These are phyloP conservation scores for Danielia oregonensis DNA, from an alignment of 805 yeast species.

Conservation along the genomic window DNA sequence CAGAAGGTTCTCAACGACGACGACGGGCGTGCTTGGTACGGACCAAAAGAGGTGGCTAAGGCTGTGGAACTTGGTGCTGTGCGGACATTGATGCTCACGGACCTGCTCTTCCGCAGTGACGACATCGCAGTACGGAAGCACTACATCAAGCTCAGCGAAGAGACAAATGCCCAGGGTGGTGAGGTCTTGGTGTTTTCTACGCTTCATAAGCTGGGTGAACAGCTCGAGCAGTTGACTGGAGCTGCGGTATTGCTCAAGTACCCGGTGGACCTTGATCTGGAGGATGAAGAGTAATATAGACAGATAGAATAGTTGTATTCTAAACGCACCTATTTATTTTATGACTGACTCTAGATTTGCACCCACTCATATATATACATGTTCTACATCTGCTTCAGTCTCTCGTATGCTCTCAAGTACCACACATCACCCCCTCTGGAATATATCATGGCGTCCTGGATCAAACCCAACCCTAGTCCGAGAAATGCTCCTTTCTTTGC, in stretches of 20 bases:
- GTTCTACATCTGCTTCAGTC: background rate
- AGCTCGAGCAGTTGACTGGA: conserved; percentile 84
- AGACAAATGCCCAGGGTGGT: conserved; percentile 68
- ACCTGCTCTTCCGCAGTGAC: conserved; percentile 71
- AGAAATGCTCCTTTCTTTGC: conserved; percentile 51
- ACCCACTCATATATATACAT: too few species aligned
- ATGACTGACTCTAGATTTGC: too few species aligned
- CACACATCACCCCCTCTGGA: conserved; percentile 61
- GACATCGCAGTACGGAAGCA: conserved; percentile 65
- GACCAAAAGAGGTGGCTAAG: conserved; percentile 68
- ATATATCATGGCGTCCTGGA: conserved; percentile 61
- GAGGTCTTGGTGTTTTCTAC: conserved; percentile 77
- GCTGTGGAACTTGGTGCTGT: conserved; percentile 81
- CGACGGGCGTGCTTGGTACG: conserved; percentile 89
- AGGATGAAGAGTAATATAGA: conserved; percentile 36
- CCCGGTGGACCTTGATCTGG: conserved; percentile 76
- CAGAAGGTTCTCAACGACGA: conserved; percentile 73
- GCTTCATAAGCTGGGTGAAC: conserved; percentile 86
- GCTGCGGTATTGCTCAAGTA: conserved; percentile 82
- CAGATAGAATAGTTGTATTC: too few species aligned
- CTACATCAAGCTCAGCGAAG: conserved; percentile 64
- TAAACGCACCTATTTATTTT: too few species aligned
- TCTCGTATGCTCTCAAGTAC: conserved; percentile 36
- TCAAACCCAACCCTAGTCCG: conserved; percentile 60
- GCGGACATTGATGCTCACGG: conserved; percentile 70